phyloP scores from a whole-genome alignment of 1,139 yeast species.

The Kodamaea anthophila region DNA sequence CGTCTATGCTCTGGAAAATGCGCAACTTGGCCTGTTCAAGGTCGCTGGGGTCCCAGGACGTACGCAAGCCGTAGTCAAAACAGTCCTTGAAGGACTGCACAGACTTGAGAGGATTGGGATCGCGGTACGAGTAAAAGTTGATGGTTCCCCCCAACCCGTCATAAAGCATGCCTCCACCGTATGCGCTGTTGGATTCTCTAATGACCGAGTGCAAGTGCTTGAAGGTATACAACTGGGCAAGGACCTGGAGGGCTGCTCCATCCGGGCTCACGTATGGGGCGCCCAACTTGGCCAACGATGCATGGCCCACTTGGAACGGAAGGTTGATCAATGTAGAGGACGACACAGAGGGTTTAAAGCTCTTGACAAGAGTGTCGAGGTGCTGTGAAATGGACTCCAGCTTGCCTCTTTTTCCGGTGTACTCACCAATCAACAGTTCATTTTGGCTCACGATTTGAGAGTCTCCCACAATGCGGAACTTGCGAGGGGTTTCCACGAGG shows the following conservation, averaged over 20 bases:
- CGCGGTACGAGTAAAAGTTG: constrained; percentile 85
- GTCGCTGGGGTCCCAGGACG: constrained; percentile 51
- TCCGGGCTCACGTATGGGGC: constrained; percentile 64
- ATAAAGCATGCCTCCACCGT: constrained; percentile 90
- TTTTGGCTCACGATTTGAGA: constrained; percentile 33
- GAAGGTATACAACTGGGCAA: constrained; percentile 76
- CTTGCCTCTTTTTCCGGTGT: constrained; percentile 1
- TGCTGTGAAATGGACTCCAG: too few relatives aligned
- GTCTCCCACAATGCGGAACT: constrained; percentile 59
- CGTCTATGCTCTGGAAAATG: constrained; percentile 85
- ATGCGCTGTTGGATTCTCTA: constrained; percentile 95
- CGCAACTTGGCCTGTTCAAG: constrained; percentile 86
- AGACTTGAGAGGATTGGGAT: constrained; percentile 78
- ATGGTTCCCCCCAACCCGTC: constrained; percentile 79
- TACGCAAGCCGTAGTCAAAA: constrained; percentile 49
- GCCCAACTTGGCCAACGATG: constrained; percentile 66
- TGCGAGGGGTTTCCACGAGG: constrained; percentile 29
- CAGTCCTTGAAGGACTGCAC: constrained; percentile 55
- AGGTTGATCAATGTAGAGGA: constrained; percentile 49
- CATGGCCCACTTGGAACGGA: constrained; percentile 87
- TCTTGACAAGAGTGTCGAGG: constrained; percentile 1
- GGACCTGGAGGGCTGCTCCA: constrained; percentile 79
- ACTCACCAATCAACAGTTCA: constrained; percentile 30
- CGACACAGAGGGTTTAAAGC: constrained; percentile 1
- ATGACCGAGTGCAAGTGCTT: constrained; percentile 83